Evolutionary conservation across 2,329 filamentous ascomycete species (phyloP).

Genomic region (Moelleriella libera): DNA sequence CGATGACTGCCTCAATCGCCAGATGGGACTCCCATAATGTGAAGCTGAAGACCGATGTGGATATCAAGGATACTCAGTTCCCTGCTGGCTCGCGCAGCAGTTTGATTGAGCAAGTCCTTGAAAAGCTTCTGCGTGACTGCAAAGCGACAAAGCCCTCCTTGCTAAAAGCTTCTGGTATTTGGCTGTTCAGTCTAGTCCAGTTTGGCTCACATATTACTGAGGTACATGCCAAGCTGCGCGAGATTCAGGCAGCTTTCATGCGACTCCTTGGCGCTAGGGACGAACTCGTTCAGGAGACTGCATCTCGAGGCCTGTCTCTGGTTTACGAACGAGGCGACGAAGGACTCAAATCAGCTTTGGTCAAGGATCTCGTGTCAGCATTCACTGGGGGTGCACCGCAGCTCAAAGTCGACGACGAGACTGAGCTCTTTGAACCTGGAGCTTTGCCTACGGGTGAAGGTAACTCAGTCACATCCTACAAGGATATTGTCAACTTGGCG

Average conservation of each 20-base stretch:
- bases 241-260: conserved; percentile 80
- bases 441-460: conserved; percentile 82
- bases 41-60: conserved; percentile 61
- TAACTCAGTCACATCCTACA: conserved; percentile 84
- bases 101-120: conserved; percentile 42
- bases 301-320: conserved; percentile 76
- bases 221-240: conserved; percentile 59
- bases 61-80: conserved; percentile 26
- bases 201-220: conserved; percentile 70
- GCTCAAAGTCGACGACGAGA: conserved; percentile 79
- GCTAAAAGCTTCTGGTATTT: conserved; percentile 85
- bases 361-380: conserved; percentile 74
- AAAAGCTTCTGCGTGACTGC: conserved; percentile 64
- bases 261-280: conserved; percentile 75
- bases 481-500: conserved; percentile 91
- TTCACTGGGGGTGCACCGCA: conserved; percentile 67
- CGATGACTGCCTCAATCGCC: conserved; percentile 61
- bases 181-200: conserved; percentile 84
- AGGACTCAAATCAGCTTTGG: conserved; percentile 64
- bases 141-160: conserved; percentile 77
- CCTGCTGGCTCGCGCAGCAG: conserved; percentile 23
- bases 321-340: conserved; percentile 89
- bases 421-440: conserved; percentile 84
- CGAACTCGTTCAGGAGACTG: conserved; percentile 90
- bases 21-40: conserved; percentile 78